Evolutionary conservation across 2,329 filamentous ascomycete species (phyloP), one percentile per base, ranked within the genome.

Genomic region (Harringtonia aguacate): DNA sequence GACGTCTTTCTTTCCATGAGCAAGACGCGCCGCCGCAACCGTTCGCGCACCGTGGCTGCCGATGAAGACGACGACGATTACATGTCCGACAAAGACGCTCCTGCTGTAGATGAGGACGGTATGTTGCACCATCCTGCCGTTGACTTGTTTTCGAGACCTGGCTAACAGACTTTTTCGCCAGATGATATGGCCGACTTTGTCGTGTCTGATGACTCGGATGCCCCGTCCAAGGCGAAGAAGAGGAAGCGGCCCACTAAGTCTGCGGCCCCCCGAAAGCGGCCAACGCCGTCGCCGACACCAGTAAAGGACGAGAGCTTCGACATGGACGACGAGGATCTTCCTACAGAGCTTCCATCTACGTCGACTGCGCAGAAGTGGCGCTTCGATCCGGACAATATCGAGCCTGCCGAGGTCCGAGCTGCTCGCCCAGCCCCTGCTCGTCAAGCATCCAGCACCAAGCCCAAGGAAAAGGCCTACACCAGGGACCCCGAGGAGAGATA

Each of bases 401-500:
- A 62, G 44, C 58, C 64, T 2, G 54, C 56, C 27, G 58, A 53
- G 34, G 45, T 53, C 2, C 36, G 55, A 8, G 38, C 53, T 3
- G 51, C 50, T 14, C 46, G 45, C 1, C 15, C 55, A 7, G 36
- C 49, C 21, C 46, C 53, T 31, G 51, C 33, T 40, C 54, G 50
- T 50, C 58, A 52, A 46, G 53, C 51, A 31, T 55, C 58, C 17
- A 41, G 49, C 6, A 30, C 63, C 3, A 67, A 67, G 20, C 43
- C 52, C 24, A 78, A 77, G 50, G 67, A 71, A 52, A 94, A 92
- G 58, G 86, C 86, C 4, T 79, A 89, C 57, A 79, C 78, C 27
- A 84, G 77, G 31, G 88, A 95, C 37, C 88, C 89, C 1, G 86
- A 94, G 50, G 73, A 90, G 45, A 76, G 92, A 48, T 94, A 98